A percentile compares a stretch with the other conserved stretches of the same genome.
Evolutionary conservation across 1,284 basidiomycete species (phyloP).

Genomic region (Leucoagaricus sp.): DNA sequence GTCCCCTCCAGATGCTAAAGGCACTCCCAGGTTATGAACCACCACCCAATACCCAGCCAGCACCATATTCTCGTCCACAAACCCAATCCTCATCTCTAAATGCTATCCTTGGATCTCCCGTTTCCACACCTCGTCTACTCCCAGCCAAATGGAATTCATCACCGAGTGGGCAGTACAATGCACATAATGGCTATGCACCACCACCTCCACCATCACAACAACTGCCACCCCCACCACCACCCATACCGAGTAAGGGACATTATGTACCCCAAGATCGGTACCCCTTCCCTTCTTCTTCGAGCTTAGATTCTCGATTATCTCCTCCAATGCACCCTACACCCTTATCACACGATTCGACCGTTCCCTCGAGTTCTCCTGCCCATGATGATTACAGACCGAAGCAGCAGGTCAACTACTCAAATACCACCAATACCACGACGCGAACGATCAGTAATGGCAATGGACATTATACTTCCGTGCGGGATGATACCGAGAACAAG

Average conservation of each 20-base stretch:
- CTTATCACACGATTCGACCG: not conserved
- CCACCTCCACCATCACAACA: constrained; percentile 36
- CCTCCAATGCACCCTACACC: constrained; percentile 2
- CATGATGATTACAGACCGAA: not conserved
- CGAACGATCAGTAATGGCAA: not conserved
- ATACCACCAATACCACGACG: not conserved
- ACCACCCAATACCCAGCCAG: not conserved
- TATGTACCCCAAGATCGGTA: constrained; percentile 34
- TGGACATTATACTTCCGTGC: not conserved
- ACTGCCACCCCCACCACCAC: constrained; percentile 50
- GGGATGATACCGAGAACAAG: too few species aligned
- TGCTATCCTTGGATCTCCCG: constrained; percentile 13
- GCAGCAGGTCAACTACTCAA: not conserved
- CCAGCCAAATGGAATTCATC: constrained; percentile 11
- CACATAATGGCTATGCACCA: constrained; percentile 31
- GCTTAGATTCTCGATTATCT: not conserved
- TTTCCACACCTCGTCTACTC: constrained; percentile 12
- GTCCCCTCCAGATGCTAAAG: too few species aligned
- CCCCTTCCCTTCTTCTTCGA: not conserved
- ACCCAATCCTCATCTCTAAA: constrained; percentile 15
- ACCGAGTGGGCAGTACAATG: constrained; percentile 12
- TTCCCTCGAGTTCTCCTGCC: too few species aligned
- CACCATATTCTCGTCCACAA: constrained; percentile 3
- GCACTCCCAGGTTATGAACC: not conserved
- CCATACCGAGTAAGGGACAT: constrained; percentile 35